Evolutionary conservation across 2,329 filamentous ascomycete species (phyloP).

Genomic region (Exutisphaerella laricina): DNA sequence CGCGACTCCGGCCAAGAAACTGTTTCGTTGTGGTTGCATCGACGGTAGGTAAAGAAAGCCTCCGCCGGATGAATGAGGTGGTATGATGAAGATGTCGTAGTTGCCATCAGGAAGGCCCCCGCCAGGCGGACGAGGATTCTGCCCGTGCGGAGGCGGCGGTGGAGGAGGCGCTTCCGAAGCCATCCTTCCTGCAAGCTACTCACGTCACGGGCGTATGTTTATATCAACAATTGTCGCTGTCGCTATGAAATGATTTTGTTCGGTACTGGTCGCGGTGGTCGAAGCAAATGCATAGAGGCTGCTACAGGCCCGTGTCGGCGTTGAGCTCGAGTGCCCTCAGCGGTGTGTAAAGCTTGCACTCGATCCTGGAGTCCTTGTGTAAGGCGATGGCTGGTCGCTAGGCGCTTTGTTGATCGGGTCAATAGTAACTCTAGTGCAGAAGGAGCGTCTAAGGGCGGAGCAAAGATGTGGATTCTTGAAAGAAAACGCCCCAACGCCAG

Average conservation of each 20-base stretch:
- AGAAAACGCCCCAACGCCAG: not conserved
- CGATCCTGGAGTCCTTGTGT: conserved; percentile 2
- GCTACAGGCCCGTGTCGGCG: conserved; percentile 1
- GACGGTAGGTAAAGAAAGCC: conserved; percentile 96
- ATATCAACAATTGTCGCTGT: conserved; percentile 6
- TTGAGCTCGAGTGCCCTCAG: not conserved
- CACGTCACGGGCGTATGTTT: conserved; percentile 3
- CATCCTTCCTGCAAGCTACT: conserved; percentile 15
- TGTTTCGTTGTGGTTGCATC: conserved; percentile 76
- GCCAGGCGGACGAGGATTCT: conserved; percentile 61
- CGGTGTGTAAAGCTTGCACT: not conserved
- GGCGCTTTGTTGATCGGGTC: too few species aligned
- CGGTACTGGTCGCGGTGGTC: conserved; percentile 9
- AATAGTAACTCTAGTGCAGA: too few species aligned
- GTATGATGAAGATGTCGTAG: conserved; percentile 97
- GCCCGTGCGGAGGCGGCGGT: conserved; percentile 80
- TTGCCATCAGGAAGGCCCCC: conserved; percentile 74
- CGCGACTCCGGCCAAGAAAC: conserved; percentile 81
- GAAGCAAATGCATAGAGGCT: conserved; percentile 18
- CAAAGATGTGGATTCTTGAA: not conserved
- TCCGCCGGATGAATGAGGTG: conserved; percentile 79
- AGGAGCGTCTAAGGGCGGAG: too few species aligned
- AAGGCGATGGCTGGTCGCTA: conserved; percentile 7
- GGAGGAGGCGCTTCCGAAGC: conserved; percentile 56
- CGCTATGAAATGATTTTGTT: conserved; percentile 12